A percentile compares a stretch with the other conserved stretches of the same genome.
Evolutionary conservation across 2,329 filamentous ascomycete species (phyloP).

Genomic region (Leptographium galeiforme): DNA sequence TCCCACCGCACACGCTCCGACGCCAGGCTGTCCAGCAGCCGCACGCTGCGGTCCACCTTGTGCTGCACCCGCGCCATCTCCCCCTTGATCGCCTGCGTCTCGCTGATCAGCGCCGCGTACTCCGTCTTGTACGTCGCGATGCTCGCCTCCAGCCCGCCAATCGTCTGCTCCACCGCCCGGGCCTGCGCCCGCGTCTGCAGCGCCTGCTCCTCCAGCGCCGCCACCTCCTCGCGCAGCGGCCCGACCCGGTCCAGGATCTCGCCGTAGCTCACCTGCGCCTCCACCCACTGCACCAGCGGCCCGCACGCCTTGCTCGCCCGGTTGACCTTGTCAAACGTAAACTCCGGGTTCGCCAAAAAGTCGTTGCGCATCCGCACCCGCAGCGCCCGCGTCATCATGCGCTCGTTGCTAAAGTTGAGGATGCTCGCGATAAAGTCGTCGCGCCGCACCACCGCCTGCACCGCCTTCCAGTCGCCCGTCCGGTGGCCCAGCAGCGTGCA

Average conservation of each 20-base stretch:
- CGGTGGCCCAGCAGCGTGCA: conserved; percentile 89
- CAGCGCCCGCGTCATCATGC: conserved; percentile 75
- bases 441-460: conserved; percentile 74
- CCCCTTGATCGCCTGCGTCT: conserved; percentile 91
- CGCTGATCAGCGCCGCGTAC: conserved; percentile 89
- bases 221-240: conserved; percentile 80
- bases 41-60: conserved; percentile 94
- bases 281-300: conserved; percentile 91
- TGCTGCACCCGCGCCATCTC: conserved; percentile 96
- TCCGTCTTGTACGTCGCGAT: conserved; percentile 93
- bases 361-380: conserved; percentile 85
- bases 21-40: conserved; percentile 84
- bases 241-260: conserved; percentile 91
- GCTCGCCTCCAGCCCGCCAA: conserved; percentile 70
- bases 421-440: conserved; percentile 98
- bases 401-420: conserved; percentile 91
- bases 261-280: conserved; percentile 95
- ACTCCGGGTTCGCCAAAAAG: conserved; percentile 84
- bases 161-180: conserved; percentile 78
- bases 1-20: conserved; percentile 93
- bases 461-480: conserved; percentile 82
- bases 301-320: conserved; percentile 94
- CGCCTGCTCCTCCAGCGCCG: conserved; percentile 73
- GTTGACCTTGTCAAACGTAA: conserved; percentile 92
- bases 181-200: conserved; percentile 89